These are phyloP conservation scores for Pseudogymnoascus sp. DNA, from an alignment of 2,329 filamentous ascomycete species.

Conservation along the genomic window DNA sequence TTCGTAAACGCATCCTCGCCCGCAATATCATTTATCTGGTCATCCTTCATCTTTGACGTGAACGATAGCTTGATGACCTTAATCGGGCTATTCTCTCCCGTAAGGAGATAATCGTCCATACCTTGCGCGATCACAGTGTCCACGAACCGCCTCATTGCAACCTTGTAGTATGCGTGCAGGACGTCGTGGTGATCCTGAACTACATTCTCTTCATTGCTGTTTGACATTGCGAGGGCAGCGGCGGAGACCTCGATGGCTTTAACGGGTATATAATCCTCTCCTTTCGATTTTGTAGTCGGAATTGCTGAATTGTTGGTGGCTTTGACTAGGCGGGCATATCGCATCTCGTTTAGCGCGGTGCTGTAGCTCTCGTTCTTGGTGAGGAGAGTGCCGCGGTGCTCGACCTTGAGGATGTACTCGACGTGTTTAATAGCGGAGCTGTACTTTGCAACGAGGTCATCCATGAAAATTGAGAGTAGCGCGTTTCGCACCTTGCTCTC, in stretches of 20 bases:
- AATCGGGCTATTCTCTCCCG: slow-evolving; percentile 41
- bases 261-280: not conserved
- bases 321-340: not conserved
- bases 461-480: slow-evolving; percentile 16
- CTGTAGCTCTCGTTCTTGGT: slow-evolving; percentile 47
- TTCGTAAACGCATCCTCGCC: slow-evolving; percentile 39
- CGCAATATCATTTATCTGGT: slow-evolving; percentile 46
- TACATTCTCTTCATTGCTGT: slow-evolving; percentile 31
- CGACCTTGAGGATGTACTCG: slow-evolving; percentile 42
- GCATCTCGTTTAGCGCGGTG: slow-evolving; percentile 24
- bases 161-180: slow-evolving; percentile 52
- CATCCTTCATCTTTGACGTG: slow-evolving; percentile 38
- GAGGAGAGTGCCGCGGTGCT: slow-evolving; percentile 36
- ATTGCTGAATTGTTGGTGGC: not conserved
- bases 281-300: not conserved
- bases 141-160: slow-evolving; percentile 51
- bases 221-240: not conserved
- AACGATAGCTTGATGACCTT: slow-evolving; percentile 42
- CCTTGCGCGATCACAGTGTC: slow-evolving; percentile 54
- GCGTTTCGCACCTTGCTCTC: slow-evolving; percentile 38
- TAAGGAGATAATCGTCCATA: slow-evolving; percentile 44
- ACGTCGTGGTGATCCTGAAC: slow-evolving; percentile 50
- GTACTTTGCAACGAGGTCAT: slow-evolving; percentile 36
- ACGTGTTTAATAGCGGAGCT: slow-evolving; percentile 39
- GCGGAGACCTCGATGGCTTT: not conserved